phyloP scores from a whole-genome alignment of 352 stramenopile genomes.

The Pseudoperonospora humuli region DNA sequence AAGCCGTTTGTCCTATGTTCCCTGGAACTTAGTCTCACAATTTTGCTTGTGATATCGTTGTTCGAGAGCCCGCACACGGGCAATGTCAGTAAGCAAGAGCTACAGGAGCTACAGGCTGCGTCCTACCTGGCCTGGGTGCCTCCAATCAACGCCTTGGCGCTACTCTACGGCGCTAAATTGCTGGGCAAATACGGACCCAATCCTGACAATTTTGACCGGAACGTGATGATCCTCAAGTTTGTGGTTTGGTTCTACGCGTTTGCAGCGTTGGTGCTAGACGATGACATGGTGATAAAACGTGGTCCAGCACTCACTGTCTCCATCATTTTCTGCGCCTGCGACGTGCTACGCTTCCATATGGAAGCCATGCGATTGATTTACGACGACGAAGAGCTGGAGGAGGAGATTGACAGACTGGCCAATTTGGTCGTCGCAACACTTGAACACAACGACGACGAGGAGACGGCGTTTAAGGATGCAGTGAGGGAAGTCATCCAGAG shows the following conservation, averaged over 20 bases:
- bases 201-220: conserved; percentile 41
- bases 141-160: conserved; percentile 23
- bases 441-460: conserved; percentile 22
- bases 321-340: conserved; percentile 40
- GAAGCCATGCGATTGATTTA: conserved; percentile 43
- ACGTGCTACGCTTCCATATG: conserved; percentile 56
- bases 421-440: conserved; percentile 30
- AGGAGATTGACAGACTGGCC: conserved; percentile 32
- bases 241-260: conserved; percentile 40
- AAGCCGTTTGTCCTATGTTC: conserved; percentile 42
- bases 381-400: conserved; percentile 36
- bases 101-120: conserved; percentile 44
- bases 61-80: conserved; percentile 35
- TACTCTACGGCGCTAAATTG: conserved; percentile 35
- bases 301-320: conserved; percentile 41
- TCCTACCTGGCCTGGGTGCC: conserved; percentile 45
- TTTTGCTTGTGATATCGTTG: conserved; percentile 44
- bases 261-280: conserved; percentile 36
- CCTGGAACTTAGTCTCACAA: conserved; percentile 46
- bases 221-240: conserved; percentile 43
- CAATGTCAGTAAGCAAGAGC: conserved; percentile 33
- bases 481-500: conserved; percentile 23
- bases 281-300: conserved; percentile 45
- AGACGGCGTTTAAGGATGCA: conserved; percentile 31
- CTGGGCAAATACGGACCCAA: conserved; percentile 26